These are phyloP conservation scores for Thermothielavioides terrestris DNA, from an alignment of 495 filamentous ascomycete species.

Conservation along the genomic window DNA sequence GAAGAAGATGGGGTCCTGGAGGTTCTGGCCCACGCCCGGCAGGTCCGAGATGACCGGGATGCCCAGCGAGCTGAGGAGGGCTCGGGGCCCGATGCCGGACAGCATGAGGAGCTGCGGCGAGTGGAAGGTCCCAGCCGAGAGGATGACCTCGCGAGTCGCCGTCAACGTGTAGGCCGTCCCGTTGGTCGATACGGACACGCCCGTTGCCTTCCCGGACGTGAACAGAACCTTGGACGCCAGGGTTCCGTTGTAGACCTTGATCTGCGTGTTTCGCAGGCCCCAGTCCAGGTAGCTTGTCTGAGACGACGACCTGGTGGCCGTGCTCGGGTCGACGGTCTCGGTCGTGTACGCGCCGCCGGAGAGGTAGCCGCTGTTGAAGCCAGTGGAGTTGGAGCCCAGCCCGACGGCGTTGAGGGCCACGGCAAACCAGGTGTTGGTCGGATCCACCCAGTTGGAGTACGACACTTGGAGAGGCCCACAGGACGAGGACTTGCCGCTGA, in stretches of 20 bases:
- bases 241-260: too few relatives aligned
- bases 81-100: constrained; percentile 49
- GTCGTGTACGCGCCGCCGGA: too few relatives aligned
- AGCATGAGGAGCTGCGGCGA: constrained; percentile 56
- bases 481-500: too few relatives aligned
- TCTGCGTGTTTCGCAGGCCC: too few relatives aligned
- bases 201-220: too few relatives aligned
- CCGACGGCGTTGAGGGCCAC: constrained; percentile 29
- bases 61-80: constrained; percentile 36
- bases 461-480: constrained; percentile 17
- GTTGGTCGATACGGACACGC: too few relatives aligned
- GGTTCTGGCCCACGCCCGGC: constrained; percentile 56
- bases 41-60: constrained; percentile 48
- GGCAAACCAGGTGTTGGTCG: constrained; percentile 27
- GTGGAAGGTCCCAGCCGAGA: constrained; percentile 54
- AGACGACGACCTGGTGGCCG: too few relatives aligned
- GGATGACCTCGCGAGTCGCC: constrained; percentile 58
- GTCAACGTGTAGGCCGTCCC: too few relatives aligned
- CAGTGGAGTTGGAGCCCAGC: constrained; percentile 18
- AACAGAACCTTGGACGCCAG: too few relatives aligned
- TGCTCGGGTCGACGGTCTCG: too few relatives aligned
- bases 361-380: constrained; percentile 30
- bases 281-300: too few relatives aligned
- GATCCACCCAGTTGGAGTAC: constrained; percentile 18
- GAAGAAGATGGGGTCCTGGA: too few relatives aligned